These are phyloP conservation scores for Lactarius tabidus DNA, from an alignment of 768 basidiomycete species.

Conservation along the genomic window DNA sequence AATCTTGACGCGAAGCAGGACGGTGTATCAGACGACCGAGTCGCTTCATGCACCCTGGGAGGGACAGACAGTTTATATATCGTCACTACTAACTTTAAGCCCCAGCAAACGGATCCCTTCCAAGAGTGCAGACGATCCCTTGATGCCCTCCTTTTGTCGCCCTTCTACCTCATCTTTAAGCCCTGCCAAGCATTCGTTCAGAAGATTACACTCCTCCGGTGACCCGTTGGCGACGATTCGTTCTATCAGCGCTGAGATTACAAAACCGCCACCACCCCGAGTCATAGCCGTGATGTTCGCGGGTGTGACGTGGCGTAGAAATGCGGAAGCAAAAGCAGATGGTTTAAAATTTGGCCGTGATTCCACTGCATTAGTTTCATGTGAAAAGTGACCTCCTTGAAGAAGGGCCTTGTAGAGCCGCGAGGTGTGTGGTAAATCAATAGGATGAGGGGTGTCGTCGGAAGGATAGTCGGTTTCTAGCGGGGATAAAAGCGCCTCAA, in stretches of 20 bases:
- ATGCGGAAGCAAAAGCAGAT: slow-evolving; percentile 52
- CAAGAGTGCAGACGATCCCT: slow-evolving; percentile 11
- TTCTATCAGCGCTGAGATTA: slow-evolving; percentile 69
- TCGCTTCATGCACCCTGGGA: background rate
- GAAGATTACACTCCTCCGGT: slow-evolving; percentile 3
- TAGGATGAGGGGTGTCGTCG: slow-evolving; percentile 55
- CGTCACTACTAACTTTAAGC: background rate
- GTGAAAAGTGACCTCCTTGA: slow-evolving; percentile 87
- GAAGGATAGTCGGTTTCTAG: slow-evolving; percentile 57
- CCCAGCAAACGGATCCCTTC: slow-evolving; percentile 12
- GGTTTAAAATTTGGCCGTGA: slow-evolving; percentile 54
- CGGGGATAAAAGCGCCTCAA: slow-evolving; percentile 54
- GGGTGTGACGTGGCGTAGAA: slow-evolving; percentile 51
- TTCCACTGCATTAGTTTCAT: slow-evolving; percentile 51
- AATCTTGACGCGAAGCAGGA: too few species aligned
- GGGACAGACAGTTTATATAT: slow-evolving; percentile 1
- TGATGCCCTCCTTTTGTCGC: background rate
- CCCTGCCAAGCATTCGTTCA: slow-evolving; percentile 10
- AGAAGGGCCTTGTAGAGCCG: slow-evolving; percentile 85
- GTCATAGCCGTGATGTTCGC: slow-evolving; percentile 55
- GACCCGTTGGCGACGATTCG: slow-evolving; percentile 35
- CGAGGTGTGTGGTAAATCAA: slow-evolving; percentile 79
- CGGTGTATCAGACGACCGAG: background rate
- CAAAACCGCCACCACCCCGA: slow-evolving; percentile 61
- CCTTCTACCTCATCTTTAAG: slow-evolving; percentile 4